A percentile compares a stretch with the other conserved stretches of the same genome.
Conservation (phyloP, 2,329 filamentous ascomycete species). For the Alternaria viburni region DNA sequence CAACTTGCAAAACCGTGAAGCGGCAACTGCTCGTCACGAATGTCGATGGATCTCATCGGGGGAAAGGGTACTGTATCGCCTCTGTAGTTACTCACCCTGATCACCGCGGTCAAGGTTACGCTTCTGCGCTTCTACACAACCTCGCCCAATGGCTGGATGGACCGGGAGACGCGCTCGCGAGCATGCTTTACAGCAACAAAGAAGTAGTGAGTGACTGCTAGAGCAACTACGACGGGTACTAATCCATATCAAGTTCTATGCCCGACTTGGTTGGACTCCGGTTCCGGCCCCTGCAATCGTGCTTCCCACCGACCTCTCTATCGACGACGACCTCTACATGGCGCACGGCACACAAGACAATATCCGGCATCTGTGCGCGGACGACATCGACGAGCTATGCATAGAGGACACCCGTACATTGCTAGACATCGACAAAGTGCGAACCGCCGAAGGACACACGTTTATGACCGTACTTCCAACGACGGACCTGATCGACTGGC, state of each 20-base stretch:
- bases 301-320: neutral
- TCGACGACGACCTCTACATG: neutral
- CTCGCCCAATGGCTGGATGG: neutral
- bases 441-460: neutral
- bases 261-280: neutral
- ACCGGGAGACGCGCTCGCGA: neutral
- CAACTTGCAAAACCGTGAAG: too few species aligned
- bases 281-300: neutral
- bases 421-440: neutral
- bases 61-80: too few species aligned
- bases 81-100: too few species aligned
- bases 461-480: neutral
- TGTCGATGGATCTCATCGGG: too few species aligned
- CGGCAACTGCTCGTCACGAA: too few species aligned
- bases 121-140: neutral
- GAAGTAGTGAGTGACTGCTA: neutral
- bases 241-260: neutral
- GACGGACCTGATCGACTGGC: neutral
- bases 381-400: neutral
- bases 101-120: neutral
- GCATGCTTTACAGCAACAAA: neutral
- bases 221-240: neutral
- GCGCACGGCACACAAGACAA: neutral
- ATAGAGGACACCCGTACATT: neutral
- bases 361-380: neutral